These are phyloP conservation scores for Hypoxylon subgilvum DNA, from an alignment of 495 filamentous ascomycete genomes.

Conservation along the genomic window DNA sequence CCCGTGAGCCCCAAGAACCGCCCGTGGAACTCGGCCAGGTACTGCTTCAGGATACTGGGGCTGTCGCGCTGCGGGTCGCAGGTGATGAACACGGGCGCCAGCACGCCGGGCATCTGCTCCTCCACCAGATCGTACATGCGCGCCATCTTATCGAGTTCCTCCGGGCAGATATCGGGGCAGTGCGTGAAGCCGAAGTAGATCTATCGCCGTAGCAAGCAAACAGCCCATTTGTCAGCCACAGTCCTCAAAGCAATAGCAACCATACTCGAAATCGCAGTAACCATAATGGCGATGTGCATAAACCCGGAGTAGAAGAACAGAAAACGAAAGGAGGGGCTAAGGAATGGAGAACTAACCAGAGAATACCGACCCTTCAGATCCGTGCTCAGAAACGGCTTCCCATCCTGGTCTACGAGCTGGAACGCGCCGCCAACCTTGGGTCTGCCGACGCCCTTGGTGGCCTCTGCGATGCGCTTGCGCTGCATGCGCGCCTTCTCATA, in stretches of 20 bases:
- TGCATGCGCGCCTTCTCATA: slow-evolving; percentile 88
- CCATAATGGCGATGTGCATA: too few species aligned
- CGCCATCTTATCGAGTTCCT: slow-evolving; percentile 99
- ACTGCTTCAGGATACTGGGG: slow-evolving; percentile 80
- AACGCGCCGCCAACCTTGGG: slow-evolving; percentile 93
- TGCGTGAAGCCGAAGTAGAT: slow-evolving; percentile 98
- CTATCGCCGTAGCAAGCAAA: slow-evolving; percentile 37
- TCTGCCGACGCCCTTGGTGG: slow-evolving; percentile 87
- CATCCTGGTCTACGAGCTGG: slow-evolving; percentile 79
- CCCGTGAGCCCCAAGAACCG: slow-evolving; percentile 88
- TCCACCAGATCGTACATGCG: slow-evolving; percentile 84
- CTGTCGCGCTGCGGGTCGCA: slow-evolving; percentile 93
- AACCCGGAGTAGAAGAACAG: neutral
- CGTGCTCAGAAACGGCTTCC: slow-evolving; percentile 72
- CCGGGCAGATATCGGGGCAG: slow-evolving; percentile 98
- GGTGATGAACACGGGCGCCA: slow-evolving; percentile 84
- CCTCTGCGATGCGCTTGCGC: slow-evolving; percentile 82
- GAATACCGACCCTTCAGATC: slow-evolving; percentile 87
- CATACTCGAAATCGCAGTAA: too few species aligned
- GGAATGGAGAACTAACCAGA: slow-evolving; percentile 60
- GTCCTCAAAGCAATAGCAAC: neutral
- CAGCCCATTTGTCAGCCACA: neutral
- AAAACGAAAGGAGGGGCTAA: too few species aligned
- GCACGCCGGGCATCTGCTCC: slow-evolving; percentile 45
- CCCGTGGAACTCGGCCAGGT: slow-evolving; percentile 91